Evolutionary conservation across 176 grass and related monocot species (phyloP).

Genomic region (Phragmites australis): DNA sequence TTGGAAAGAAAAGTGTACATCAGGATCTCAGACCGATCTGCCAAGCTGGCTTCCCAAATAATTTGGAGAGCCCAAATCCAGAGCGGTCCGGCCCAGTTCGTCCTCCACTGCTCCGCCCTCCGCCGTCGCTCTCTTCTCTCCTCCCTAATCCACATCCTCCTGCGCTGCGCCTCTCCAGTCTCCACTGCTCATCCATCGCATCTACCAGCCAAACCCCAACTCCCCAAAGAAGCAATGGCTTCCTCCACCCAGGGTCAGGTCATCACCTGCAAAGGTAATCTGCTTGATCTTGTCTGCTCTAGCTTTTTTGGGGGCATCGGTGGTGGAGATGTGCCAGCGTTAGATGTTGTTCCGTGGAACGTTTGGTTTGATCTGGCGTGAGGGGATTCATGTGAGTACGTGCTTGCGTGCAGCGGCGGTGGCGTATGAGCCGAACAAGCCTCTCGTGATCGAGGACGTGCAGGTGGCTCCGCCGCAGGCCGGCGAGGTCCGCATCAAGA

Average conservation of each 20-base stretch:
- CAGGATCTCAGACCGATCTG: constrained; percentile 17
- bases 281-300: neutral
- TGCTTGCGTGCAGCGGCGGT: constrained; percentile 67
- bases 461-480: constrained; percentile 98
- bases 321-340: neutral
- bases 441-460: constrained; percentile 90
- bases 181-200: neutral
- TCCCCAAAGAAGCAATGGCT: constrained; percentile 29
- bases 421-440: constrained; percentile 85
- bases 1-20: neutral
- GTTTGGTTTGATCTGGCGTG: constrained; percentile 40
- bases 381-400: neutral
- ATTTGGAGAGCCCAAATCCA: constrained; percentile 9
- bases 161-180: neutral
- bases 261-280: constrained; percentile 97
- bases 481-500: constrained; percentile 89
- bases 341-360: neutral
- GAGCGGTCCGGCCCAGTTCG: neutral
- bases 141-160: neutral
- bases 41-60: constrained; percentile 14
- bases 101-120: neutral
- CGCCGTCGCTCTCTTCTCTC: neutral
- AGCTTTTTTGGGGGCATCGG: neutral
- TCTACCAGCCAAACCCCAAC: neutral
- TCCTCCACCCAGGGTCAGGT: constrained; percentile 78